A percentile compares a stretch with the other conserved stretches of the same genome.
Evolutionary conservation across 345 rosid species (phyloP).

Genomic region (Aegle marmelos): DNA sequence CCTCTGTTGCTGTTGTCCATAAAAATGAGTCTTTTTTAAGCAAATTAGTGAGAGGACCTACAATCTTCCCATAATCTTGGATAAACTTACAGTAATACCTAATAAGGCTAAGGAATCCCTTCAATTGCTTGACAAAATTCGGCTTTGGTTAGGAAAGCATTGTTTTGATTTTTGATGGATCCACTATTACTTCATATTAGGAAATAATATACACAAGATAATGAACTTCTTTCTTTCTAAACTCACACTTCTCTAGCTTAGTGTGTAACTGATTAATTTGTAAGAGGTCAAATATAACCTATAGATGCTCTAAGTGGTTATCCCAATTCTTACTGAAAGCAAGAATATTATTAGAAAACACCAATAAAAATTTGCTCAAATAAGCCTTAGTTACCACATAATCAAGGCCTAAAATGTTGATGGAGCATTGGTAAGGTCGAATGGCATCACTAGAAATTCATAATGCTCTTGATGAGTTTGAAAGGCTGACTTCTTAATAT

Average conservation of each 20-base stretch:
- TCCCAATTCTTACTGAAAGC: background rate
- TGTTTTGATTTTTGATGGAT: too few relatives aligned
- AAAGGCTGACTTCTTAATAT: background rate
- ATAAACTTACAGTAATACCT: background rate
- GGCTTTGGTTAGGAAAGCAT: background rate
- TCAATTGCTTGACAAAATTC: background rate
- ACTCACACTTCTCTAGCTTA: background rate
- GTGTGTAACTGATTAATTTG: background rate
- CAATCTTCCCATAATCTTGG: background rate
- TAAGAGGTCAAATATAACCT: background rate
- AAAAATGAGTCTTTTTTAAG: background rate
- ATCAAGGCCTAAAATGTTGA: background rate
- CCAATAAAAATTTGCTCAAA: background rate
- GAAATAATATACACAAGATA: too few relatives aligned
- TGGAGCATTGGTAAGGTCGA: background rate
- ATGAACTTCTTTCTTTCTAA: too few relatives aligned
- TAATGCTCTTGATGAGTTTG: background rate
- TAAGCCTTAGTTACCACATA: background rate
- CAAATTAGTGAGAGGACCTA: background rate
- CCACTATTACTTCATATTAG: too few relatives aligned
- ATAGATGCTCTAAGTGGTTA: background rate
- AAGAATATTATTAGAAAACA: background rate
- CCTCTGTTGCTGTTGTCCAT: too few relatives aligned
- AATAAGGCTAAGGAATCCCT: background rate
- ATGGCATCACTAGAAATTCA: background rate